These are phyloP conservation scores for Fraxinus latifolia DNA, from an alignment of 305 asterid genomes.

Conservation along the genomic window DNA sequence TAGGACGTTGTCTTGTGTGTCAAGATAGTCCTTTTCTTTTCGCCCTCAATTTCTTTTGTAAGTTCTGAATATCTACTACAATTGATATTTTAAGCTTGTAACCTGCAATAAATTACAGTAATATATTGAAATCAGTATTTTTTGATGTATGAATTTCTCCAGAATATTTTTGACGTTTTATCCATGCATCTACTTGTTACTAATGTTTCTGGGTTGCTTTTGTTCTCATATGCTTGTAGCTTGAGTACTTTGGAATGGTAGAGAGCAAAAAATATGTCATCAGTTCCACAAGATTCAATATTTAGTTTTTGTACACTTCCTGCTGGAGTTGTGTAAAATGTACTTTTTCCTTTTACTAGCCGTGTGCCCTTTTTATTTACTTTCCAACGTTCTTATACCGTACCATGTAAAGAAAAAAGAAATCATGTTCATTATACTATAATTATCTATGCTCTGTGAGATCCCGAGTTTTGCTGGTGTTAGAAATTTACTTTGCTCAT, in stretches of 20 bases:
- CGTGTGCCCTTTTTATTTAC: not conserved
- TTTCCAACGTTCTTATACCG: not conserved
- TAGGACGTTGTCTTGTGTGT: not conserved
- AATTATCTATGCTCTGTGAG: not conserved
- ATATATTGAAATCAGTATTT: constrained; percentile 4
- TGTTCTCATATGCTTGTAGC: not conserved
- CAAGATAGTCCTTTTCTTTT: not conserved
- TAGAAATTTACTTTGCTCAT: not conserved
- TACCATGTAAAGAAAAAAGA: not conserved
- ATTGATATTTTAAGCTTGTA: constrained; percentile 11
- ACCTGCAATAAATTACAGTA: constrained; percentile 12
- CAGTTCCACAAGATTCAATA: not conserved
- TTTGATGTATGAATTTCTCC: not conserved
- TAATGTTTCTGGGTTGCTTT: not conserved
- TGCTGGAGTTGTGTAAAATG: not conserved
- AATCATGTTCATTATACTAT: not conserved
- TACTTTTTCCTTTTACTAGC: not conserved
- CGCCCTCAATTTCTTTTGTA: not conserved
- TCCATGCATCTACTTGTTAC: not conserved
- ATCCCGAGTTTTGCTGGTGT: not conserved
- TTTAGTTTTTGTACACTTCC: not conserved
- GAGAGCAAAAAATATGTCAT: not conserved
- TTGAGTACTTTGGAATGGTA: not conserved
- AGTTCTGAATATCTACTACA: not conserved
- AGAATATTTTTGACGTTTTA: constrained; percentile 6